These are phyloP conservation scores for Schwanniomyces occidentalis DNA, from an alignment of 805 yeast genomes.

Conservation along the genomic window DNA sequence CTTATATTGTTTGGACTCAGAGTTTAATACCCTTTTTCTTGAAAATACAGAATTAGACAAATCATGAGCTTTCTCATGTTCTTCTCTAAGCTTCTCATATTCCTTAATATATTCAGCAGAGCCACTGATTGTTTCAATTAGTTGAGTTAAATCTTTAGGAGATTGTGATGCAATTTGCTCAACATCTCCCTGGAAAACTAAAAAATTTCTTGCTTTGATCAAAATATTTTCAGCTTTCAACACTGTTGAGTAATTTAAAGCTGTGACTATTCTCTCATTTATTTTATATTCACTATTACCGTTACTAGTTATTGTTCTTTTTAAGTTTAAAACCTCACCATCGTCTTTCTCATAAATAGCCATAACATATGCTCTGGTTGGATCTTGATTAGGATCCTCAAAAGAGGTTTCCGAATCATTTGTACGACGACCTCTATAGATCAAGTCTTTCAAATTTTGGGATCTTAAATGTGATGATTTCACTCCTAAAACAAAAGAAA, in stretches of 20 bases:
- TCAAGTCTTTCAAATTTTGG: constrained; percentile 66
- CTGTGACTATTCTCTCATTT: constrained; percentile 59
- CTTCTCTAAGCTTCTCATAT: constrained; percentile 63
- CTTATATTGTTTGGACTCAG: constrained; percentile 75
- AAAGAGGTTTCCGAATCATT: constrained; percentile 14
- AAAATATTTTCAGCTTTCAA: constrained; percentile 78
- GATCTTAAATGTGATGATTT: constrained; percentile 76
- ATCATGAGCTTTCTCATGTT: constrained; percentile 65
- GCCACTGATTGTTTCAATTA: constrained; percentile 84
- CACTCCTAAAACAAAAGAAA: constrained; percentile 90
- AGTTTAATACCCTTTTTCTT: constrained; percentile 65
- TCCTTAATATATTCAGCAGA: constrained; percentile 66
- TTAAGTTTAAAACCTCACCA: constrained; percentile 60
- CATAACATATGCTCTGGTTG: constrained; percentile 68
- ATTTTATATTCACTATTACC: constrained; percentile 73
- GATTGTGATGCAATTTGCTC: constrained; percentile 90
- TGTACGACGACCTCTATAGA: constrained; percentile 62
- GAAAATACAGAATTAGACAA: constrained; percentile 63
- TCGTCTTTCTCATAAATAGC: constrained; percentile 69
- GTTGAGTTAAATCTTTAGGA: constrained; percentile 66
- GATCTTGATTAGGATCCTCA: constrained; percentile 31
- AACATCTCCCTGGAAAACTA: constrained; percentile 96
- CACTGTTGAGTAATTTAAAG: constrained; percentile 61
- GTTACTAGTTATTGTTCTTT: constrained; percentile 55
- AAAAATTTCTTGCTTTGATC: constrained; percentile 84